Base-by-base conservation (phyloP, 768 basidiomycete species). In the Tylopilus subfusipes region DNA sequence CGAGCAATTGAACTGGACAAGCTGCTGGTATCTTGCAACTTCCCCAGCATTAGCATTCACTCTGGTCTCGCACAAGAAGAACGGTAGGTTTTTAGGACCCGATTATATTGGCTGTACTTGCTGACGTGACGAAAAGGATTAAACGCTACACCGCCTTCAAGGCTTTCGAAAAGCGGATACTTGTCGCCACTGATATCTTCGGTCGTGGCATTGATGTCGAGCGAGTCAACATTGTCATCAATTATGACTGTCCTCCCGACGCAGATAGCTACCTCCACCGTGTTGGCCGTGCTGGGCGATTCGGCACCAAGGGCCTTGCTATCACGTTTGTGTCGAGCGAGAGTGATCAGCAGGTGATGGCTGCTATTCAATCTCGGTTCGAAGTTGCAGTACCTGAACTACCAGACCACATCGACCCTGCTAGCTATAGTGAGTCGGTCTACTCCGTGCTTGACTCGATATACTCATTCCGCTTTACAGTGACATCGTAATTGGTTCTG, bases 131-230 rank as follows among this genome's bases (percentile, higher is more conserved):
- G 5, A 39, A 42, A n/a, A 33, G 96, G 94, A 98, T 99, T 71
- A 82, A 81, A 53, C 90, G 96, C 16, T 99, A 98, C 76, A 90
- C 91, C 25, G 93, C 95, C 34, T 99, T 99, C 82, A 99, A 99
- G 75, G 91, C 92, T 18, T 99, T 99, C 62, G 97, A 99, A 78
- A 99, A 98, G 76, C 93, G 97, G 60, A 98, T 99, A 60, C 81
- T 99, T 19, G 97, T 99, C 39, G 96, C 95, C 19, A 99, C 97
- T 19, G 97, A 99, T 71, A 98, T 99, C 61, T 99, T 99, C 57
- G 97, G 97, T 56, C 92, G 97, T 72, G 97, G 96, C 61, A 99
- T 99, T 60, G 97, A 99, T 76, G 96, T 99, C 21, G 97, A 99
- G 72, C 93, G 97, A 57, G 97, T 99, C 64, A 99, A 99, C 75